Base-by-base conservation (phyloP, 495 filamentous ascomycete species). In the Aspergillus saccharolyticus region DNA sequence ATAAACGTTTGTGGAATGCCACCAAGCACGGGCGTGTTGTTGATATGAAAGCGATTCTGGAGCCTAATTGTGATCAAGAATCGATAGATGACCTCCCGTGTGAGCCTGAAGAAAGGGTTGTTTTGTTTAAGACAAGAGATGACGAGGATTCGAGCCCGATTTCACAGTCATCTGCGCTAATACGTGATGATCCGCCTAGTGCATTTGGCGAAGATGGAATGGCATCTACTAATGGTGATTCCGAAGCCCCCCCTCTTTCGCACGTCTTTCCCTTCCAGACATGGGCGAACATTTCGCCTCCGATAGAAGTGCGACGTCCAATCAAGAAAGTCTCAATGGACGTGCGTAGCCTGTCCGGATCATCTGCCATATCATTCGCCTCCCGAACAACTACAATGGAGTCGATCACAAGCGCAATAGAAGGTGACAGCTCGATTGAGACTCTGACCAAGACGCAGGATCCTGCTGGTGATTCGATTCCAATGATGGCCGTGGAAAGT, bases 401-500 rank as follows among this genome's bases (percentile, higher is more conserved):
- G 44, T 94, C 90, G 4, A 80, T 82, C 42, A 78, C 79, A 4
- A 89, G 86, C 60, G 83, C 79, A 5, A 82, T 93, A 28, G 90
- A 95, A 72, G 89, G 90, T 5, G 91, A 96, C 65, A 88, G 84
- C 8, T 95, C 90, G 1, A 85, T 91, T 55, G 89, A 92, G 68
- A 87, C 83, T 7, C 73, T 97, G 6, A 81, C 88, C 4, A 86
- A 89, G 64, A 96, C 91, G 0, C 89, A 94, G 63, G 86, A 91
- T 62, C 77, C 81, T 18, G 80, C 83, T 24, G 93, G 94, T 2
- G 87, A 96, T 64, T 96, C 92, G 5, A 82, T 97, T 18, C 80
- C 85, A 16, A 99, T 97, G 95, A 97, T 99, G 91, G 91, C 93
- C 8, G 81, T 97, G 30, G 91, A 96, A 63, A 82, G 85, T 53